These are phyloP conservation scores for Myxozyma lipomycoides DNA, from an alignment of 805 yeast species.

Conservation along the genomic window DNA sequence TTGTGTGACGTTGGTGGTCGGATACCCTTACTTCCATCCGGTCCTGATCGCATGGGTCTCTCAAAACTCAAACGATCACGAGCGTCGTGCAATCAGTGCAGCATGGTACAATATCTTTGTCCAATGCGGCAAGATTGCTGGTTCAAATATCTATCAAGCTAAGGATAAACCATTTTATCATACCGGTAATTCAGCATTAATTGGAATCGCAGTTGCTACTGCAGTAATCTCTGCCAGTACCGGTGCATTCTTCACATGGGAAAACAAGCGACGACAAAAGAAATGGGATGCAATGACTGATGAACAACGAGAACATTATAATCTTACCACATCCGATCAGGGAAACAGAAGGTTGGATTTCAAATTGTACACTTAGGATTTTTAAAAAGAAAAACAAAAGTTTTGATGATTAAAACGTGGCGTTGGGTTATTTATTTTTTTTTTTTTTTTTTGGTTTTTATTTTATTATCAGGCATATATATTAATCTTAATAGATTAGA, in stretches of 20 bases:
- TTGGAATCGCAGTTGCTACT: constrained; percentile 6
- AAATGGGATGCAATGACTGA: constrained; percentile 50
- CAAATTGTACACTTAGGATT: neutral
- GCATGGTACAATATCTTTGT: constrained; percentile 61
- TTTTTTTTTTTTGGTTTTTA: neutral
- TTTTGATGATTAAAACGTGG: neutral
- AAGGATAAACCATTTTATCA: constrained; percentile 58
- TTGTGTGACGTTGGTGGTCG: constrained; percentile 35
- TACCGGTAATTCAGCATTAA: constrained; percentile 45
- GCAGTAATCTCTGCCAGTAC: neutral
- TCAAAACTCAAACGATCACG: constrained; percentile 54
- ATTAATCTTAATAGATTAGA: neutral
- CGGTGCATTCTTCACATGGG: constrained; percentile 1
- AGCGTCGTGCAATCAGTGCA: constrained; percentile 60
- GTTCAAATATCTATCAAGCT: constrained; percentile 52
- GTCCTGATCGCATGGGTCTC: constrained; percentile 58
- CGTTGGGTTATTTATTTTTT: neutral
- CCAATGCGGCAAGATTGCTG: constrained; percentile 53
- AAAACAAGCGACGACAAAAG: constrained; percentile 37
- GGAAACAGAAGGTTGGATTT: constrained; percentile 60
- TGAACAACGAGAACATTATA: constrained; percentile 51
- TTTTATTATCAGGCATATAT: neutral
- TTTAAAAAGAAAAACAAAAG: neutral
- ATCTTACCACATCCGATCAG: constrained; percentile 40
- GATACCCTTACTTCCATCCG: constrained; percentile 41